Conservation (phyloP, 495 filamentous ascomycete species). For the Aspergillus kassunensis region DNA sequence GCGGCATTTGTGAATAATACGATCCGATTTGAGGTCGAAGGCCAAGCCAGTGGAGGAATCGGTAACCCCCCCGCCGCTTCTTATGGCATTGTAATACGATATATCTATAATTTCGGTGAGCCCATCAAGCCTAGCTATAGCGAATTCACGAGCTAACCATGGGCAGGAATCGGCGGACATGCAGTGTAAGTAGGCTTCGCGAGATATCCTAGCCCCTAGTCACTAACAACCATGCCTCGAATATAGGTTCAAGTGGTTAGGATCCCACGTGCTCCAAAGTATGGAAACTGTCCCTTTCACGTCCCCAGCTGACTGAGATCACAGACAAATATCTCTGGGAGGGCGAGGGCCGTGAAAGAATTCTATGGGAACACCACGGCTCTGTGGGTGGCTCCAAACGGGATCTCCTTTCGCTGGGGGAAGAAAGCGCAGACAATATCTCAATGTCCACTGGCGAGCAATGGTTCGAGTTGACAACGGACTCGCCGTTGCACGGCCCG, state of each 20-base stretch:
- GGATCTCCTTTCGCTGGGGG: not conserved
- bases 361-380: slow-evolving; percentile 4
- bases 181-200: slow-evolving; percentile 1
- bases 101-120: slow-evolving; percentile 2
- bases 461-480: not conserved
- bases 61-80: slow-evolving; percentile 1
- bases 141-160: too few species aligned
- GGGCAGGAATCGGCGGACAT: not conserved
- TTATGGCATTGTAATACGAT: not conserved
- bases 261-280: not conserved
- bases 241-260: slow-evolving; percentile 2
- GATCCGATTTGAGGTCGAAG: slow-evolving; percentile 1
- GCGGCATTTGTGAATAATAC: slow-evolving; percentile 1
- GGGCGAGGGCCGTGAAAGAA: not conserved
- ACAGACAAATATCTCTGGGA: not conserved
- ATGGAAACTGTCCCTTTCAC: not conserved
- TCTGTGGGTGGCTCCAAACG: not conserved
- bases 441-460: not conserved
- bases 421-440: not conserved
- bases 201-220: too few species aligned
- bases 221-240: not conserved
- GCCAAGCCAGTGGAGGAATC: not conserved
- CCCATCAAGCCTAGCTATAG: not conserved
- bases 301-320: not conserved
- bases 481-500: not conserved